phyloP scores from a whole-genome alignment of 306 rosid genomes.

The Ormosia emarginata region DNA sequence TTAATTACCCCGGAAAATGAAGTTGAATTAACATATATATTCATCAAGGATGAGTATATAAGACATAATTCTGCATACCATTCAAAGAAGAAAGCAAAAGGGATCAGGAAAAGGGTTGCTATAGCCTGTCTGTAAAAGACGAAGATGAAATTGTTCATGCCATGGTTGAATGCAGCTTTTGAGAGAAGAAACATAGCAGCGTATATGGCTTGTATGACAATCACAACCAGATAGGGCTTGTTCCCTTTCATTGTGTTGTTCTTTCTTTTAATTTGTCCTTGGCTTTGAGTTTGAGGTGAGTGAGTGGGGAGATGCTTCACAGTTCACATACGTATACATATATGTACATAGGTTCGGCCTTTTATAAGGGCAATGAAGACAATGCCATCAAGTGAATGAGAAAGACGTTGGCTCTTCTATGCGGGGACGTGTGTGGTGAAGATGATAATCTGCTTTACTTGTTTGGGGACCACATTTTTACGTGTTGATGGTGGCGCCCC shows the following conservation, averaged over 20 bases:
- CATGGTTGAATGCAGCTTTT: constrained; percentile 65
- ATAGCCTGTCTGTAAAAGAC: constrained; percentile 58
- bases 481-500: not conserved
- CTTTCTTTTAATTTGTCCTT: not conserved
- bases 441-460: constrained; percentile 19
- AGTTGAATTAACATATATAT: not conserved
- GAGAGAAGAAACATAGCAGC: constrained; percentile 53
- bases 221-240: constrained; percentile 38
- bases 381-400: not conserved
- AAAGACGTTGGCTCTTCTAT: not conserved
- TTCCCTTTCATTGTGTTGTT: constrained; percentile 10
- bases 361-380: not conserved
- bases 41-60: not conserved
- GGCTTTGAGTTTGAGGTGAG: not conserved
- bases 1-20: not conserved
- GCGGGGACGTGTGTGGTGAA: constrained; percentile 28
- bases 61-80: constrained; percentile 22
- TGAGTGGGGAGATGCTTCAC: not conserved
- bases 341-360: not conserved
- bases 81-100: constrained; percentile 47
- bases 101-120: constrained; percentile 49
- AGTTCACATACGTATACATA: not conserved
- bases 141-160: constrained; percentile 66
- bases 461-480: constrained; percentile 32
- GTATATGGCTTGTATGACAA: constrained; percentile 52